These are phyloP conservation scores for Solanum sitiens DNA, from an alignment of 257 asterid genomes.

Conservation along the genomic window DNA sequence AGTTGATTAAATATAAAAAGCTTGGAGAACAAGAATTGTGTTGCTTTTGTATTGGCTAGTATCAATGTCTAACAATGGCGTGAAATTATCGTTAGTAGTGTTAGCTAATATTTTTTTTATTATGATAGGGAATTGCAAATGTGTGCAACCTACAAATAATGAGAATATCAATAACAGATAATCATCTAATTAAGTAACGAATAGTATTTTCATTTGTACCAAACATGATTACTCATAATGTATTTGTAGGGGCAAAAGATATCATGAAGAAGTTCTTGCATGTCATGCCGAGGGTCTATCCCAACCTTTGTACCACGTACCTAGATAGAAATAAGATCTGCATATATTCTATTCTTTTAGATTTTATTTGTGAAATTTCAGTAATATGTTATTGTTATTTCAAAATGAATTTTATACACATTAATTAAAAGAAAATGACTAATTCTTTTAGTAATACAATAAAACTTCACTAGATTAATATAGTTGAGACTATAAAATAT, in stretches of 20 bases:
- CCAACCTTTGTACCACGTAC: background rate
- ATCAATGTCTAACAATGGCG: background rate
- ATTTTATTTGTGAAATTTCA: no score
- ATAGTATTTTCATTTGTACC: no score
- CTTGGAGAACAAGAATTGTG: background rate
- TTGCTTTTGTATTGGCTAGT: background rate
- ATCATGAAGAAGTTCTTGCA: background rate
- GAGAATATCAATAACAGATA: background rate
- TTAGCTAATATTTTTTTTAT: no score
- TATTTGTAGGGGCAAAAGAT: background rate
- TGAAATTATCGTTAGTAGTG: rapidly evolving
- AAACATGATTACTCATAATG: no score
- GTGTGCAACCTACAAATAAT: background rate
- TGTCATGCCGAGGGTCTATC: background rate
- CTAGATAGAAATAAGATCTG: rapidly evolving
- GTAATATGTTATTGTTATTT: no score
- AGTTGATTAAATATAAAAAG: background rate
- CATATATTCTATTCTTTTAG: no score
- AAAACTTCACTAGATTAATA: background rate
- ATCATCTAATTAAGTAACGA: background rate
- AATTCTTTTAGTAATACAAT: background rate
- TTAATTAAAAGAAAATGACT: background rate
- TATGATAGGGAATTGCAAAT: background rate
- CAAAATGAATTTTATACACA: background rate
- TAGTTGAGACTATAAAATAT: background rate